phyloP scores from a whole-genome alignment of 352 stramenopile species.

The Phytophthora nicotianae region DNA sequence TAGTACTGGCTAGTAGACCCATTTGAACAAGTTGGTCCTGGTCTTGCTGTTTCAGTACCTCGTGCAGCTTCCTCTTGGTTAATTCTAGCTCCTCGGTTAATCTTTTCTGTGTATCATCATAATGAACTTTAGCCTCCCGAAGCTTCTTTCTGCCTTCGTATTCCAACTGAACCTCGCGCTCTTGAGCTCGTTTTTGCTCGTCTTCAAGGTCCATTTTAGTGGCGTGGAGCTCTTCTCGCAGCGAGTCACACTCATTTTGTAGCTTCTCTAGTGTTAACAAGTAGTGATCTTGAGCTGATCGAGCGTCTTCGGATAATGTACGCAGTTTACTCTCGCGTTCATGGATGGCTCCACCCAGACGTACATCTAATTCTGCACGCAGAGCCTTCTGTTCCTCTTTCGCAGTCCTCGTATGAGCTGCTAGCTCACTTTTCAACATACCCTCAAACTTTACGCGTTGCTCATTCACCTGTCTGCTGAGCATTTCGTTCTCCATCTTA shows the following conservation, averaged over 20 bases:
- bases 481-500: conserved; percentile 75
- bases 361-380: conserved; percentile 35
- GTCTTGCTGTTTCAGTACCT: conserved; percentile 62
- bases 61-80: conserved; percentile 44
- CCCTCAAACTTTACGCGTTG: conserved; percentile 51
- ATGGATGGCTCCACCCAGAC: conserved; percentile 26
- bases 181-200: conserved; percentile 39
- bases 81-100: conserved; percentile 42
- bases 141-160: conserved; percentile 24
- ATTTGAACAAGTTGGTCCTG: conserved; percentile 74
- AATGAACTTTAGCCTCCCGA: conserved; percentile 14
- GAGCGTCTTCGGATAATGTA: conserved; percentile 44
- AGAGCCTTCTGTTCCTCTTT: conserved; percentile 39
- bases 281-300: conserved; percentile 62
- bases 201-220: conserved; percentile 44
- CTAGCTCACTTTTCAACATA: conserved; percentile 37
- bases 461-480: conserved; percentile 54
- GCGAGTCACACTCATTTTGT: conserved; percentile 45
- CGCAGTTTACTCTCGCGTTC: conserved; percentile 42
- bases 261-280: conserved; percentile 52
- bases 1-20: conserved; percentile 42
- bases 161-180: conserved; percentile 42
- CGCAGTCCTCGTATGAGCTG: conserved; percentile 14
- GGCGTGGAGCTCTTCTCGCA: conserved; percentile 37
- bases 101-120: conserved; percentile 18